phyloP scores from a whole-genome alignment of 495 filamentous ascomycete species.

The Schizothecium vesticola region DNA sequence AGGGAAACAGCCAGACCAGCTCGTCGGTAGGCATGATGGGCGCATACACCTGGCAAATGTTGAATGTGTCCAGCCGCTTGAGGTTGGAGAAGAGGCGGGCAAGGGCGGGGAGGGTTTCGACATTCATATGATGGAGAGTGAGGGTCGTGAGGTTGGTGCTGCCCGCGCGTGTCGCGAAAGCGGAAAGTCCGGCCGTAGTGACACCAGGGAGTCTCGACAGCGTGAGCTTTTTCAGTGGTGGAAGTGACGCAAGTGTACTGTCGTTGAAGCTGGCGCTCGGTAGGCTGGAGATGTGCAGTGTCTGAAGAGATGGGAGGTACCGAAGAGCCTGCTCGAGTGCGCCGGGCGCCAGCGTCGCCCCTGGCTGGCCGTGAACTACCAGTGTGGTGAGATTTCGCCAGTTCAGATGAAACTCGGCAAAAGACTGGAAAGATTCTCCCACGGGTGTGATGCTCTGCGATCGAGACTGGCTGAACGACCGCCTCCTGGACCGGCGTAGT shows the following conservation, averaged over 20 bases:
- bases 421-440: conserved; percentile 24
- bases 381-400: conserved; percentile 72
- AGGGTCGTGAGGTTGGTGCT: conserved; percentile 54
- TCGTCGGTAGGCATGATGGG: conserved; percentile 55
- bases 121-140: conserved; percentile 59
- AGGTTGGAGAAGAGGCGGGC: conserved; percentile 70
- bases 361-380: conserved; percentile 62
- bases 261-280: conserved; percentile 69
- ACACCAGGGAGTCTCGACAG: conserved; percentile 72
- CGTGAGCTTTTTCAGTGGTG: conserved; percentile 65
- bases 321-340: conserved; percentile 62
- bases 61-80: conserved; percentile 56
- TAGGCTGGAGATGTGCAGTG: conserved; percentile 71
- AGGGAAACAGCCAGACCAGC: conserved; percentile 59
- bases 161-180: conserved; percentile 57
- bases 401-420: conserved; percentile 62
- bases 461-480: background rate
- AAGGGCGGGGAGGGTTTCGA: conserved; percentile 63
- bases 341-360: conserved; percentile 58
- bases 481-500: background rate
- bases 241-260: conserved; percentile 60
- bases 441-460: background rate
- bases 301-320: conserved; percentile 60
- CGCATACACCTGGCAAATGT: conserved; percentile 60
- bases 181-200: conserved; percentile 68